phyloP scores from a whole-genome alignment of 257 asterid genomes.

The Perilla frutescens region DNA sequence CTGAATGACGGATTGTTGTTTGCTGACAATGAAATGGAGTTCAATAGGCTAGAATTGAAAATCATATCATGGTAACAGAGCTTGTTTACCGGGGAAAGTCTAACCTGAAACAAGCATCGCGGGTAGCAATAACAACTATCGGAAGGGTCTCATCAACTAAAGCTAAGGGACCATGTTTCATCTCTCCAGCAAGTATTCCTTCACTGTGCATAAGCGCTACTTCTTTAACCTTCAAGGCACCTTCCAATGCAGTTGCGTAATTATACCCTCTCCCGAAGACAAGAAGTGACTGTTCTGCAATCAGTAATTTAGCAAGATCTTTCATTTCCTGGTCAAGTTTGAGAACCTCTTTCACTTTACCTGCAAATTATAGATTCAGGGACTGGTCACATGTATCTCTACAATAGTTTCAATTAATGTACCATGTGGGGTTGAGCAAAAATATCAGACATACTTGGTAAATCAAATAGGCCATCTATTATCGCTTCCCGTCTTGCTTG shows the following conservation, averaged over 20 bases:
- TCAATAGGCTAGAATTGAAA: constrained; percentile 28
- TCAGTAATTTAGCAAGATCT: constrained; percentile 78
- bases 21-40: constrained; percentile 54
- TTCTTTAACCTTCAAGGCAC: constrained; percentile 98
- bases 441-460: constrained; percentile 69
- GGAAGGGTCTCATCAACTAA: constrained; percentile 95
- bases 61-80: neutral
- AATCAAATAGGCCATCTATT: constrained; percentile 82
- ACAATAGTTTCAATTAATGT: neutral
- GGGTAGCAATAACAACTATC: constrained; percentile 90
- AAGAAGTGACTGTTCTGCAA: constrained; percentile 92
- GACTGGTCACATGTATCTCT: constrained; percentile 13
- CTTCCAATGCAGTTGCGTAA: constrained; percentile 94
- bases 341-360: constrained; percentile 86
- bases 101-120: constrained; percentile 94
- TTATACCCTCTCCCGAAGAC: constrained; percentile 98
- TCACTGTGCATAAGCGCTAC: constrained; percentile 99
- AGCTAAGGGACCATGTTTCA: constrained; percentile 99
- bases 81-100: constrained; percentile 15
- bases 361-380: constrained; percentile 48
- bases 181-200: constrained; percentile 99
- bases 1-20: constrained; percentile 96
- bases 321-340: constrained; percentile 92
- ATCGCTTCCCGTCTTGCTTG: constrained; percentile 85
- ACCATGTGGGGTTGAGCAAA: constrained; percentile 8